Conservation (phyloP, 179 eudicot genomes). For the Heliamphora pulchella region DNA sequence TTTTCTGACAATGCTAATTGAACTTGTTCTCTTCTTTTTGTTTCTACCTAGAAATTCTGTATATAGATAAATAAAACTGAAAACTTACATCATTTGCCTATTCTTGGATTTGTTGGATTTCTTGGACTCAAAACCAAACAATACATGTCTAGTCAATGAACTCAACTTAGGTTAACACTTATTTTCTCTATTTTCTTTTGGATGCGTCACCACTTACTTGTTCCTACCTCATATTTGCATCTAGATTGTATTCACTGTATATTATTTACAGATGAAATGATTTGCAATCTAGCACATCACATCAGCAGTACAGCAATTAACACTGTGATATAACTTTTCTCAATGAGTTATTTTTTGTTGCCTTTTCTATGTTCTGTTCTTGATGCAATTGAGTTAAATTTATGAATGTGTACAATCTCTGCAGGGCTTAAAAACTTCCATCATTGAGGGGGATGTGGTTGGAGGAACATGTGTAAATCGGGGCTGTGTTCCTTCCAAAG, state of each 20-base stretch:
- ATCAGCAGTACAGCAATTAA: neutral
- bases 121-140: neutral
- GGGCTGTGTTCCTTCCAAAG: conserved; percentile 99
- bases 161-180: neutral
- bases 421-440: conserved; percentile 99
- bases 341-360: neutral
- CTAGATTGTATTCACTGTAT: neutral
- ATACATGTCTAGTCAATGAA: neutral
- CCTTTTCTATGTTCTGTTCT: neutral
- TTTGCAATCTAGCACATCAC: neutral
- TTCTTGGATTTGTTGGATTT: neutral
- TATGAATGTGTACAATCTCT: neutral
- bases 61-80: neutral
- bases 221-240: neutral
- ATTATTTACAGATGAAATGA: neutral
- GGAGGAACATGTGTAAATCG: conserved; percentile 99
- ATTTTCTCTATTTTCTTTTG: neutral
- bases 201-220: neutral
- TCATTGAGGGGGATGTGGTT: conserved; percentile 95
- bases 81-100: neutral
- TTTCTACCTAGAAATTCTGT: too few relatives aligned
- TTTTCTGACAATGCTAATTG: too few relatives aligned
- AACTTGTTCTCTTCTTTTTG: too few relatives aligned
- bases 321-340: too few relatives aligned
- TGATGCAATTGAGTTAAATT: neutral